Evolutionary conservation across 148 eudicot genomes (phyloP).

Genomic region (Oxyria digyna): DNA sequence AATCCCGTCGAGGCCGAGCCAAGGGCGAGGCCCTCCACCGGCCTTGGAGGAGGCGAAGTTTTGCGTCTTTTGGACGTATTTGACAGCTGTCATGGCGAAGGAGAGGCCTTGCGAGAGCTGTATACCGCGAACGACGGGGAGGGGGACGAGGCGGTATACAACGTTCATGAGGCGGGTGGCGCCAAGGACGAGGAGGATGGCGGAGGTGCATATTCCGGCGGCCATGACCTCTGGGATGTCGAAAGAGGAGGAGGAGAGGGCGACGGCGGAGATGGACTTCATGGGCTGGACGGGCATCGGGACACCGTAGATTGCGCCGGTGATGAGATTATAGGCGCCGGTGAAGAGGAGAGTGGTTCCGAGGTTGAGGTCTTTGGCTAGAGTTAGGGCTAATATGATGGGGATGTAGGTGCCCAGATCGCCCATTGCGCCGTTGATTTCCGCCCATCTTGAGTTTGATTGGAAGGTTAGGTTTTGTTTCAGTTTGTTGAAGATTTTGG

Average conservation of each 20-base stretch:
- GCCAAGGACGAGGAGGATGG: conserved; percentile 46
- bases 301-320: conserved; percentile 69
- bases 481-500: conserved; percentile 13
- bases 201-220: conserved; percentile 69
- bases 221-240: conserved; percentile 73
- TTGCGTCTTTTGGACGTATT: conserved; percentile 52
- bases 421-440: conserved; percentile 87
- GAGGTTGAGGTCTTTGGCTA: conserved; percentile 57
- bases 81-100: conserved; percentile 78
- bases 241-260: conserved; percentile 48
- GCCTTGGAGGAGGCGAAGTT: conserved; percentile 53
- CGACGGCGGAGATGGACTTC: conserved; percentile 83
- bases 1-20: conserved; percentile 83
- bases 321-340: conserved; percentile 54
- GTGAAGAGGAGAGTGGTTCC: conserved; percentile 87
- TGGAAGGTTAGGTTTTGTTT: conserved; percentile 36
- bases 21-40: conserved; percentile 46
- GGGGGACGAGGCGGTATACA: conserved; percentile 56
- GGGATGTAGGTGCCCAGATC: conserved; percentile 91
- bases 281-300: conserved; percentile 99
- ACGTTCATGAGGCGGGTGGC: conserved; percentile 66
- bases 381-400: conserved; percentile 59
- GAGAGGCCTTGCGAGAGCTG: conserved; percentile 78
- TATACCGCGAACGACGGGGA: conserved; percentile 77
- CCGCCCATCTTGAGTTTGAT: conserved; percentile 77